Evolutionary conservation across 805 yeast species (phyloP).

Genomic region (Kodamaea restingae): DNA sequence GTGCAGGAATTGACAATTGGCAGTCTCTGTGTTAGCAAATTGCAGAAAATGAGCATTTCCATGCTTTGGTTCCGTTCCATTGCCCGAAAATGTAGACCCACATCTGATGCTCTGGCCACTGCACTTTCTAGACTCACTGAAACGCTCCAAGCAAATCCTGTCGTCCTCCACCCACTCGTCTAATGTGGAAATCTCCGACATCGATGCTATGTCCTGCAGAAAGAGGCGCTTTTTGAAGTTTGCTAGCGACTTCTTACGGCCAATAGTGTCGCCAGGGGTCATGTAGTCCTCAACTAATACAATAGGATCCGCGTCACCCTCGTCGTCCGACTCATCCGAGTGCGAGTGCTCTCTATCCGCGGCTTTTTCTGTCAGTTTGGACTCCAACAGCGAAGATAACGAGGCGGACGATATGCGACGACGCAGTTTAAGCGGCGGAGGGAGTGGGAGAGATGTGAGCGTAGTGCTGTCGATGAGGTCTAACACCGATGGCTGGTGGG

Average conservation of each 20-base stretch:
- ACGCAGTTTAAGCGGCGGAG: constrained; percentile 40
- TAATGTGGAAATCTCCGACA: not conserved
- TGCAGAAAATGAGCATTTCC: too few species aligned
- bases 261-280: constrained; percentile 13
- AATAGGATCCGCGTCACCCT: constrained; percentile 33
- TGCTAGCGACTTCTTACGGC: constrained; percentile 35
- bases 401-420: constrained; percentile 8
- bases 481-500: constrained; percentile 38
- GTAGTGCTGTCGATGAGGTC: constrained; percentile 47
- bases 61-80: too few species aligned
- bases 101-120: too few species aligned
- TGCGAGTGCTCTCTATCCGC: constrained; percentile 10
- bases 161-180: not conserved
- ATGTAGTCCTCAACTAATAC: constrained; percentile 59
- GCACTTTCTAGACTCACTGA: too few species aligned
- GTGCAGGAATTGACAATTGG: too few species aligned
- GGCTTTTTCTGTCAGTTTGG: not conserved
- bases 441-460: constrained; percentile 49
- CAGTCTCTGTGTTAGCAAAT: too few species aligned
- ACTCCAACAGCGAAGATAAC: constrained; percentile 1
- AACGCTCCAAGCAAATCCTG: too few species aligned
- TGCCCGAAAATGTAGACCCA: too few species aligned
- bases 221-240: constrained; percentile 27
- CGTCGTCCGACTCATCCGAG: constrained; percentile 17
- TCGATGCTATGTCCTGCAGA: not conserved